phyloP scores from a whole-genome alignment of 176 grass and related monocot species.

The Lolium perenne region DNA sequence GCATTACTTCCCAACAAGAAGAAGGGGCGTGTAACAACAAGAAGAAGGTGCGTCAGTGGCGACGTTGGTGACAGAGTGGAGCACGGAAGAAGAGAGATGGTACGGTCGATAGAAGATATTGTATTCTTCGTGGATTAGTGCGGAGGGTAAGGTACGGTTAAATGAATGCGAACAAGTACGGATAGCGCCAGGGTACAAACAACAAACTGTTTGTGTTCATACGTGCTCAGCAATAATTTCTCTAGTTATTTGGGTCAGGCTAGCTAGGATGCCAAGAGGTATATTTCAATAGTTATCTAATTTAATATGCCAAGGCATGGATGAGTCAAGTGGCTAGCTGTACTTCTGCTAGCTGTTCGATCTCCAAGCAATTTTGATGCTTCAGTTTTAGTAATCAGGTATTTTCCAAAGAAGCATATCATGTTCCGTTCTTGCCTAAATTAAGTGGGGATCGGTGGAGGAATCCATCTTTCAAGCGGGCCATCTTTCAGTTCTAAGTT shows the following conservation, averaged over 20 bases:
- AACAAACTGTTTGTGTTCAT: not conserved
- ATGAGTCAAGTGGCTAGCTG: not conserved
- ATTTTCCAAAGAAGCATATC: too few relatives aligned
- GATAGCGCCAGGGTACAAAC: not conserved
- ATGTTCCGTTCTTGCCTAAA: too few relatives aligned
- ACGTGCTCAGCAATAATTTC: not conserved
- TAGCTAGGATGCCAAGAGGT: not conserved
- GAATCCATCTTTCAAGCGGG: too few relatives aligned
- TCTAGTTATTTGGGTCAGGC: slow-evolving; percentile 2
- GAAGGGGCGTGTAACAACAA: not conserved
- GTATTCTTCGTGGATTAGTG: not conserved
- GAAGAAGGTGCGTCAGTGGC: slow-evolving; percentile 6
- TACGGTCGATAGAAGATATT: not conserved
- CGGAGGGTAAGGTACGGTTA: not conserved
- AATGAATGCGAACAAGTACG: not conserved
- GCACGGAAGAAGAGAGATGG: not conserved
- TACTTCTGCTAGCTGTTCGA: not conserved
- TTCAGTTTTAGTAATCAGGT: not conserved
- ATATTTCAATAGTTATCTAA: not conserved
- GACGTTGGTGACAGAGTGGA: not conserved
- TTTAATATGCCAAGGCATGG: not conserved
- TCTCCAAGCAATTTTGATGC: not conserved
- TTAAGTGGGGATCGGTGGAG: too few relatives aligned
- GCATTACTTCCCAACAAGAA: not conserved
- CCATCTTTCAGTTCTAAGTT: too few relatives aligned